Conservation (phyloP, 2,329 filamentous ascomycete species). For the Colletotrichum godetiae region DNA sequence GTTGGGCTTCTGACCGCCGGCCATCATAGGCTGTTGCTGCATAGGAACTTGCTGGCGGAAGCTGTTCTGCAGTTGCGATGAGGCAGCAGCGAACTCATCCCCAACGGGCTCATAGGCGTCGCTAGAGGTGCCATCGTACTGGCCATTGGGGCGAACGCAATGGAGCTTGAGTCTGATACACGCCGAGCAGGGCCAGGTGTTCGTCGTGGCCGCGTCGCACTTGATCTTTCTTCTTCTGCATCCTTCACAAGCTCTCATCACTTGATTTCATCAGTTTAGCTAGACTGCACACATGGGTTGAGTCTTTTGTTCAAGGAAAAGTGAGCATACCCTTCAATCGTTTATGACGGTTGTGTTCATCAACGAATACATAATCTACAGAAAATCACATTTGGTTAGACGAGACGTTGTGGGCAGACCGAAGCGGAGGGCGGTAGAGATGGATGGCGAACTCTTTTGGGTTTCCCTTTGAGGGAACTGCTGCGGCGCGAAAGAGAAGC, state of each 20-base stretch:
- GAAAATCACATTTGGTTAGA: conserved; percentile 44
- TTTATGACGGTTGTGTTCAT: conserved; percentile 98
- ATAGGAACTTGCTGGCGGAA: conserved; percentile 65
- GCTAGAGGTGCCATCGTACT: conserved; percentile 70
- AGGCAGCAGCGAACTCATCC: conserved; percentile 47
- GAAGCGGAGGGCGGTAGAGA: conserved; percentile 3
- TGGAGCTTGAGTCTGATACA: conserved; percentile 93
- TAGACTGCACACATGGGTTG: background rate
- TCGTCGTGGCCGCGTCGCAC: conserved; percentile 96
- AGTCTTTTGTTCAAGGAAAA: background rate
- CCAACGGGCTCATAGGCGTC: conserved; percentile 58
- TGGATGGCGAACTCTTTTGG: conserved; percentile 78
- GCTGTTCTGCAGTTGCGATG: conserved; percentile 55
- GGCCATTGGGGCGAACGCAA: conserved; percentile 88
- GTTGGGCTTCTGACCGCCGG: conserved; percentile 53
- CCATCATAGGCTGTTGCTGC: conserved; percentile 59
- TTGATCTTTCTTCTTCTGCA: conserved; percentile 97
- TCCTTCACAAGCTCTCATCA: conserved; percentile 97
- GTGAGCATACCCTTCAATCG: conserved; percentile 82
- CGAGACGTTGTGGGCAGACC: background rate
- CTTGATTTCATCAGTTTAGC: conserved; percentile 55
- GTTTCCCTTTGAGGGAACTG: conserved; percentile 72
- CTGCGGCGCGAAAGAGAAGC: conserved; percentile 79
- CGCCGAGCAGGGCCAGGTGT: conserved; percentile 96
- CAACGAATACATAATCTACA: conserved; percentile 97